Evolutionary conservation across 2,329 filamentous ascomycete species (phyloP).

Genomic region (Salinomyces thailandicus): DNA sequence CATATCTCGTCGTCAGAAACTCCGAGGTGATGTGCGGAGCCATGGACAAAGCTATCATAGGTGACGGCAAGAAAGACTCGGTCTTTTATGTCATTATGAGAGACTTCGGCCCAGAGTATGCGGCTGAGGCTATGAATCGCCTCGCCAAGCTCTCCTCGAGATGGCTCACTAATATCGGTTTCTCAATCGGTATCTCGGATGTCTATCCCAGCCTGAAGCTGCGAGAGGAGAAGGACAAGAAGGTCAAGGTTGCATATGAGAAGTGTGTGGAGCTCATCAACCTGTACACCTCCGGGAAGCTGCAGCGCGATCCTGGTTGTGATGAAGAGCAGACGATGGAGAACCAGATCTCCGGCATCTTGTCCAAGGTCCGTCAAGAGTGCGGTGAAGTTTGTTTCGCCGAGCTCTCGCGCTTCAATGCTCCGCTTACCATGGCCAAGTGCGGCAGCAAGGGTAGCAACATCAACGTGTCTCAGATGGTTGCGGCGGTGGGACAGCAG

Average conservation of each 20-base stretch:
- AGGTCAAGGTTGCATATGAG: constrained; percentile 68
- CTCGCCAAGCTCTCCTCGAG: constrained; percentile 83
- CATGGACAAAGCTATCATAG: constrained; percentile 98
- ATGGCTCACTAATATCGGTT: constrained; percentile 79
- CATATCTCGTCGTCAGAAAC: constrained; percentile 86
- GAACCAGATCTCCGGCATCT: constrained; percentile 78
- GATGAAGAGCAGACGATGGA: constrained; percentile 88
- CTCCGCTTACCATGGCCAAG: constrained; percentile 91
- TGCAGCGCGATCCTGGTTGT: constrained; percentile 80
- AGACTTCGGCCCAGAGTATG: constrained; percentile 84
- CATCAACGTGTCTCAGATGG: constrained; percentile 99
- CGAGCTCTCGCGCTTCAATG: constrained; percentile 81
- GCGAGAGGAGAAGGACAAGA: constrained; percentile 58
- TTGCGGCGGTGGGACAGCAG: constrained; percentile 91
- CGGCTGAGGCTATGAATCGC: constrained; percentile 86
- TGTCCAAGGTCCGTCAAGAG: constrained; percentile 82
- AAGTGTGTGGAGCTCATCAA: constrained; percentile 76
- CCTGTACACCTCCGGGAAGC: constrained; percentile 65
- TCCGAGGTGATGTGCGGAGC: constrained; percentile 94
- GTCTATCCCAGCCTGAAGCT: constrained; percentile 73
- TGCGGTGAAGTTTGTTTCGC: constrained; percentile 86
- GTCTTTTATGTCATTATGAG: constrained; percentile 94
- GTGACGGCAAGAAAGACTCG: constrained; percentile 92
- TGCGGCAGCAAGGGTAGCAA: constrained; percentile 94
- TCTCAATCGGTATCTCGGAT: constrained; percentile 92